Evolutionary conservation across 2,329 filamentous ascomycete genomes (phyloP), one percentile per base, ranked within the genome.

Genomic region (Fusarium euwallaceae): DNA sequence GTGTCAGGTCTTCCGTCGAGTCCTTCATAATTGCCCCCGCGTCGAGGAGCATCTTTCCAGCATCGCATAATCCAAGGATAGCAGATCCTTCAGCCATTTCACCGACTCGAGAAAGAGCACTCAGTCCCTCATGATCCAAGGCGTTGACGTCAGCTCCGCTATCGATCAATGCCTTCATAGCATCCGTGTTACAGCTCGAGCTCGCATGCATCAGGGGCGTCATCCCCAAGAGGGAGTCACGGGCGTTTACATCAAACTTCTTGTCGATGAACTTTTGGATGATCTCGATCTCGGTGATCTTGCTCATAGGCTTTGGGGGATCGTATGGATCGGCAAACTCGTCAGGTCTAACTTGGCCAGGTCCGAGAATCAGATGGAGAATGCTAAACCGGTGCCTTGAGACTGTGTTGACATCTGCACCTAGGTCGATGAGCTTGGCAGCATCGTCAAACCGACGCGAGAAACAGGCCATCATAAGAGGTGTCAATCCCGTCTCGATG

Each of bases 131-230:
- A 22, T 79, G 74, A 20, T 79, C 78, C 14, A 77, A 29, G 4
- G 76, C 73, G 24, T 79, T 71, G 16, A 79, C 76, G 32, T 79
- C 65, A 34, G 78, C 78, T 17, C 78, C 78, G 16, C 75, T 76
- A 17, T 69, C 58, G 27, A 79, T 64, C 27, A 79, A 69, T 48
- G 70, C 75, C 56, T 74, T 72, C 68, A 79, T 79, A 29, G 78
- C 76, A 12, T 69, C 66, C 20, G 76, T 66, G 48, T 79, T 79
- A 60, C 78, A 79, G 65, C 70, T 78, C 6, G 78, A 71, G 65
- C 78, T 78, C 14, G 78, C 78, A 10, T 79, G 75, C 77, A 79
- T 79, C 37, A 79, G 60, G 2, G 78, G 78, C 7, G 78, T 79
- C 78, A 79, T 79, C n/a, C 78, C 78, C 10, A 78, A 55, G 17